Conservation (phyloP, 768 basidiomycete genomes). For the Macrocybe gigantea region DNA sequence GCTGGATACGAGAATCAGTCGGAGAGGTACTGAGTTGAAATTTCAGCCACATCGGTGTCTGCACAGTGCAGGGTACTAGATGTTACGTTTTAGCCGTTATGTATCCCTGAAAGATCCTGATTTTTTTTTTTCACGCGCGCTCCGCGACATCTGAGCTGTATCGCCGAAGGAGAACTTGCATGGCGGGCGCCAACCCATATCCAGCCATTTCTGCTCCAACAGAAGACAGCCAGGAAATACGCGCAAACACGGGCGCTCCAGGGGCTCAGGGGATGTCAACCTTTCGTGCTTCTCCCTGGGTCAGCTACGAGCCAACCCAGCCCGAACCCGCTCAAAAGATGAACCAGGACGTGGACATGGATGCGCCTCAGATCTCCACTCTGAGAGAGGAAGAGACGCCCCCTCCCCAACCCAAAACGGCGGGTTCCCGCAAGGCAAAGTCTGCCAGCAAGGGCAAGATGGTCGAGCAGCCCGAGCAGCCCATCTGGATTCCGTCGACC, state of each 20-base stretch:
- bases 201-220: conserved; percentile 7
- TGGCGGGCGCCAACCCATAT: conserved; percentile 11
- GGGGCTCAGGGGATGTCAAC: conserved; percentile 28
- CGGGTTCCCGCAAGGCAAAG: conserved; percentile 12
- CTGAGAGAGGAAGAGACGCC: conserved; percentile 69
- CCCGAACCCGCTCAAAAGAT: conserved; percentile 22
- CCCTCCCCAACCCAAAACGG: conserved; percentile 38
- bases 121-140: background rate
- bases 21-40: conserved; percentile 20
- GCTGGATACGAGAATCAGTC: conserved; percentile 55
- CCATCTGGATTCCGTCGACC: conserved; percentile 14
- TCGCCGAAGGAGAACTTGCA: conserved; percentile 1
- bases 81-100: background rate
- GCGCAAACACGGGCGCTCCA: conserved; percentile 24
- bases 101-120: background rate
- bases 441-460: conserved; percentile 3
- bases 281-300: conserved; percentile 63
- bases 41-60: background rate
- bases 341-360: conserved; percentile 59
- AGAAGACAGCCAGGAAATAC: conserved; percentile 23
- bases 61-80: background rate
- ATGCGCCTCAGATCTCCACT: conserved; percentile 79
- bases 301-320: conserved; percentile 42
- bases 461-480: background rate
- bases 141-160: background rate